A percentile compares a stretch with the other conserved stretches of the same genome.
Evolutionary conservation across 352 stramenopile genomes (phyloP).

Genomic region (Phytophthora meadii): DNA sequence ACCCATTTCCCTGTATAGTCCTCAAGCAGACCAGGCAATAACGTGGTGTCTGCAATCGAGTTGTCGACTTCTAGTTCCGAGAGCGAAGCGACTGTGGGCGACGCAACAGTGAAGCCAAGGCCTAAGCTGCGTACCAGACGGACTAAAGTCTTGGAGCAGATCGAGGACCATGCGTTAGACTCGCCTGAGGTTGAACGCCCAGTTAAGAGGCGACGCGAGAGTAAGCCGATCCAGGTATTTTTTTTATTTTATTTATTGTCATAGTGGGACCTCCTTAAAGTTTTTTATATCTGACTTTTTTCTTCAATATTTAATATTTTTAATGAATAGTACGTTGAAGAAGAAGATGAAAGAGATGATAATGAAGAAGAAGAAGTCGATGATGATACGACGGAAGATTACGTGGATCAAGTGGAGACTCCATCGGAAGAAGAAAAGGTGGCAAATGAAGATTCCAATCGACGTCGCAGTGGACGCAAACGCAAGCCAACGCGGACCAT

Average conservation of each 20-base stretch:
- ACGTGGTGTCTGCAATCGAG: slow-evolving; percentile 19
- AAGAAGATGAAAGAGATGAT: slow-evolving; percentile 27
- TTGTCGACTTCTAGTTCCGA: slow-evolving; percentile 42
- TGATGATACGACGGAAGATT: slow-evolving; percentile 47
- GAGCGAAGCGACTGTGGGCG: slow-evolving; percentile 23
- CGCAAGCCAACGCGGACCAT: slow-evolving; percentile 34
- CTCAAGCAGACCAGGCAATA: slow-evolving; percentile 2
- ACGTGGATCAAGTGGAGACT: slow-evolving; percentile 44
- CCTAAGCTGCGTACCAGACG: slow-evolving; percentile 55
- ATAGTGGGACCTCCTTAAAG: slow-evolving; percentile 11
- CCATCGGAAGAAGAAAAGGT: slow-evolving; percentile 36
- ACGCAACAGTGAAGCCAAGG: slow-evolving; percentile 29
- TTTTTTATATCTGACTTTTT: slow-evolving; percentile 14
- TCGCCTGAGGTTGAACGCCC: slow-evolving; percentile 27
- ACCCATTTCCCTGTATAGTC: slow-evolving; percentile 12
- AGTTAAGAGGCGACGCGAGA: slow-evolving; percentile 34
- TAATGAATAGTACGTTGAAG: slow-evolving; percentile 28
- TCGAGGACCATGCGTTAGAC: slow-evolving; percentile 13
- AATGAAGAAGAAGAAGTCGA: slow-evolving; percentile 34
- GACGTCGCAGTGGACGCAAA: slow-evolving; percentile 49
- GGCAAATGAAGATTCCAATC: slow-evolving; percentile 27
- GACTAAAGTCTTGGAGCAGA: slow-evolving; percentile 10
- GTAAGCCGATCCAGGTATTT: slow-evolving; percentile 34
- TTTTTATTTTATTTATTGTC: slow-evolving; percentile 15
- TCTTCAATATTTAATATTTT: slow-evolving; percentile 16